Conservation (phyloP, 2,329 filamentous ascomycete genomes). For the Penicillium concentricum region DNA sequence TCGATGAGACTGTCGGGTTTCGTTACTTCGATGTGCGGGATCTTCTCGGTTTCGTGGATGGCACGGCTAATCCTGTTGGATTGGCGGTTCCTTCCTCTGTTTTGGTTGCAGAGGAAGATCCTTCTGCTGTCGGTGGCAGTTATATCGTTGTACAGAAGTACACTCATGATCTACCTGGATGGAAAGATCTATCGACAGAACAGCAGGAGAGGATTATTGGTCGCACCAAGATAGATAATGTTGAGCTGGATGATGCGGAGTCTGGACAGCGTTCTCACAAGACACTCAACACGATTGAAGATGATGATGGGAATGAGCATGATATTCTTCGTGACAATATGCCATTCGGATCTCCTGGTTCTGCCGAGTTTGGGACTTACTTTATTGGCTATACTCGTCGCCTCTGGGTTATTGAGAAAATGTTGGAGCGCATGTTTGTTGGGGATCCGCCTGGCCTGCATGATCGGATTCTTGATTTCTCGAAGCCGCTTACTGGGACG, state of each 20-base stretch:
- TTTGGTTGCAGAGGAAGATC: slow-evolving; percentile 45
- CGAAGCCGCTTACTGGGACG: slow-evolving; percentile 51
- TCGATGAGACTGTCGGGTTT: slow-evolving; percentile 58
- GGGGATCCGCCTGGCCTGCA: slow-evolving; percentile 54
- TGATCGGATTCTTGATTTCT: slow-evolving; percentile 56
- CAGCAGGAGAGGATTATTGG: slow-evolving; percentile 58
- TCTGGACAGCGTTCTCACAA: slow-evolving; percentile 55
- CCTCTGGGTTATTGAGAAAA: slow-evolving; percentile 58
- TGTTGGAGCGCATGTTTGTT: slow-evolving; percentile 58
- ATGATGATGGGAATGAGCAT: slow-evolving; percentile 52
- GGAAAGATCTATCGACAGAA: slow-evolving; percentile 50
- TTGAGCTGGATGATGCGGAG: slow-evolving; percentile 55
- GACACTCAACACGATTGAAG: slow-evolving; percentile 54
- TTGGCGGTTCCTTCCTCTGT: slow-evolving; percentile 44
- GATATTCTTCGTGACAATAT: slow-evolving; percentile 60
- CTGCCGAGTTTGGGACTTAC: slow-evolving; percentile 8
- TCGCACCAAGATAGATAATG: slow-evolving; percentile 58
- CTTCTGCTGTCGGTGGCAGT: slow-evolving; percentile 50
- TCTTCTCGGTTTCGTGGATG: slow-evolving; percentile 60
- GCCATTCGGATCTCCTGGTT: slow-evolving; percentile 57
- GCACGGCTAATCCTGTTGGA: slow-evolving; percentile 59
- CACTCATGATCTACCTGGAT: slow-evolving; percentile 52
- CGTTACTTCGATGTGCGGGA: slow-evolving; percentile 61
- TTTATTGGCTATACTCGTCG: slow-evolving; percentile 30
- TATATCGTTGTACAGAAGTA: slow-evolving; percentile 63